Evolutionary conservation across 495 filamentous ascomycete species (phyloP), one percentile per base, ranked within the genome.

Genomic region (Acidomyces sp.): DNA sequence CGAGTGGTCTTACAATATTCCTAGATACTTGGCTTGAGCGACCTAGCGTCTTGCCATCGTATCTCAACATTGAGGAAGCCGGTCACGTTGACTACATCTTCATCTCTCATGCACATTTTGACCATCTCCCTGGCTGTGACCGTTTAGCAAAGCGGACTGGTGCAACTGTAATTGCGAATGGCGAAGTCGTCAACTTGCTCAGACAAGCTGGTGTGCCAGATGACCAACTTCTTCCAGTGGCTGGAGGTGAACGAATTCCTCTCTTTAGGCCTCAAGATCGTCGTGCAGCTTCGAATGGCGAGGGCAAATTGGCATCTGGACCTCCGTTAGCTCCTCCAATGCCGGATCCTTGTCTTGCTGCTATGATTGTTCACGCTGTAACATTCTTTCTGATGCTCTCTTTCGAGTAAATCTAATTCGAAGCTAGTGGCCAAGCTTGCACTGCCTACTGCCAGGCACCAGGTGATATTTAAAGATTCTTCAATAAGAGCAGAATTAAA

Each of bases 101-200:
- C 16, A 39, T 39, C 36, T 18, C n/a, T 16, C 36, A 39, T 39
- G 36, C 36, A 21, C 36, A 39, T 39, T 39, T 39, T 16, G 36
- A 39, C 31, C 36, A 39, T 27, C 20, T 39, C 9, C 36, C 36
- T 6, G 36, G 36, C 9, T 26, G n/a, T 39, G 36, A 39, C 21
- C 36, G 36, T 16, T 11, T 39, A 27, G 36, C 36, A 22, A 39
- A 39, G 21, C 13, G 16, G 36, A 39, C 36, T 11, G 36, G 36
- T 16, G 36, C 36, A 6, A 39, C 16, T 16, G 21, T 39, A 9
- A 30, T 39, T 27, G 11, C 15, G 21, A 39, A 39, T 22, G 36
- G 36, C 20, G 36, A 39, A 21, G 36, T 22, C 36, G 16, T 39
- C 15, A 39, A 30, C 21, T 15, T 39, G 12, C 13, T 39, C 17